phyloP scores from a whole-genome alignment of 2,329 filamentous ascomycete genomes.

The Leptodontidium sp. region DNA sequence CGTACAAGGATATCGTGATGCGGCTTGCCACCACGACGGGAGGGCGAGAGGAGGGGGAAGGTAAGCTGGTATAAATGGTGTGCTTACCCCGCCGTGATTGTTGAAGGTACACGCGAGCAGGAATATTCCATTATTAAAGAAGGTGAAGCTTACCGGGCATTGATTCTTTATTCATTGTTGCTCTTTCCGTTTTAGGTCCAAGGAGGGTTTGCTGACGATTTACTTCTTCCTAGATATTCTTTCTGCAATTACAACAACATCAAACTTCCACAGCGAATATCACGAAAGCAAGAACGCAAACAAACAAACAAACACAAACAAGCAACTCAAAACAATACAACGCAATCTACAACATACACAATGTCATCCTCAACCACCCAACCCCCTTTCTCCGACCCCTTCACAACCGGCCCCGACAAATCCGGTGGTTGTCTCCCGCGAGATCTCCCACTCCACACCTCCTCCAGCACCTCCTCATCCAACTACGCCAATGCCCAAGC shows the following conservation, averaged over 20 bases:
- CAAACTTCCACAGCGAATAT: not conserved
- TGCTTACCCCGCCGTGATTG: constrained; percentile 7
- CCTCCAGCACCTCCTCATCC: not conserved
- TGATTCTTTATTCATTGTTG: not conserved
- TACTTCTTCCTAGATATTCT: no score
- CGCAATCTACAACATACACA: not conserved
- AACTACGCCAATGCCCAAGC: constrained; percentile 15
- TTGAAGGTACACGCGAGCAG: not conserved
- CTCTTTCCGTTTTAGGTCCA: not conserved
- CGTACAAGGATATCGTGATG: not conserved
- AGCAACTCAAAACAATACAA: not conserved
- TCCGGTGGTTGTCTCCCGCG: not conserved
- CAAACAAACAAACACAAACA: not conserved
- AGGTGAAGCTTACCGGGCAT: not conserved
- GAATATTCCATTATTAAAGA: not conserved
- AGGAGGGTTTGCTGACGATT: not conserved
- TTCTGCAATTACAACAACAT: no score
- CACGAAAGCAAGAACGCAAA: not conserved
- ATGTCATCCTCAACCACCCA: constrained; percentile 10
- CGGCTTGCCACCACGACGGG: constrained; percentile 2
- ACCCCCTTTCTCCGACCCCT: constrained; percentile 7
- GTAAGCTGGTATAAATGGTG: not conserved
- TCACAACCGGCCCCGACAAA: constrained; percentile 13
- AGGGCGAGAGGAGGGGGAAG: not conserved
- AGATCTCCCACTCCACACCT: constrained; percentile 12